These are phyloP conservation scores for Geranium incanum DNA, from an alignment of 441 rosid species.

Conservation along the genomic window DNA sequence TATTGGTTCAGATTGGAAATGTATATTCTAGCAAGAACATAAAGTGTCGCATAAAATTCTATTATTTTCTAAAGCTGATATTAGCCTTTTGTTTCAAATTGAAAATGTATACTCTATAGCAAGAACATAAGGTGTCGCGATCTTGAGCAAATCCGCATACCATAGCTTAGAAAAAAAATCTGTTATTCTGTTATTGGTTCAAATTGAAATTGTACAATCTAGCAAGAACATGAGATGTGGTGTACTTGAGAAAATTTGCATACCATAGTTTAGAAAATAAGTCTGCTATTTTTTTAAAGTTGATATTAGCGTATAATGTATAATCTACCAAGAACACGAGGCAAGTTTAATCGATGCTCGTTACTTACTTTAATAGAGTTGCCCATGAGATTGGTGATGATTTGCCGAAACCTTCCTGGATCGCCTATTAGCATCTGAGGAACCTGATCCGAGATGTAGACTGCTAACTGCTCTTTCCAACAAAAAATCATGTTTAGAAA, in stretches of 20 bases:
- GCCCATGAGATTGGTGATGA: constrained; percentile 84
- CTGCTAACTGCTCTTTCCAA: constrained; percentile 57
- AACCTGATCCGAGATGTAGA: constrained; percentile 67
- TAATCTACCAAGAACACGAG: not conserved
- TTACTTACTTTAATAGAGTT: constrained; percentile 67
- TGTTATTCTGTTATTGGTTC: no score
- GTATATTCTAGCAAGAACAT: no score
- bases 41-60: no score
- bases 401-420: constrained; percentile 76
- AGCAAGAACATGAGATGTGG: no score
- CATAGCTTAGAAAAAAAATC: no score
- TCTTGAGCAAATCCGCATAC: no score
- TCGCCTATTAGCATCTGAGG: constrained; percentile 83
- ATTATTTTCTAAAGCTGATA: no score
- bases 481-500: constrained; percentile 13
- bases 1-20: no score
- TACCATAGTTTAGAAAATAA: not conserved
- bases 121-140: no score
- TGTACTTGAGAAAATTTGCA: not conserved
- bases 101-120: no score
- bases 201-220: no score
- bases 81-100: no score
- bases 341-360: not conserved
- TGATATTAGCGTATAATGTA: not conserved
- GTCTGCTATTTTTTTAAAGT: not conserved